phyloP scores from a whole-genome alignment of 108 stramenopile genomes.

The Stephanodiscus minutulus region DNA sequence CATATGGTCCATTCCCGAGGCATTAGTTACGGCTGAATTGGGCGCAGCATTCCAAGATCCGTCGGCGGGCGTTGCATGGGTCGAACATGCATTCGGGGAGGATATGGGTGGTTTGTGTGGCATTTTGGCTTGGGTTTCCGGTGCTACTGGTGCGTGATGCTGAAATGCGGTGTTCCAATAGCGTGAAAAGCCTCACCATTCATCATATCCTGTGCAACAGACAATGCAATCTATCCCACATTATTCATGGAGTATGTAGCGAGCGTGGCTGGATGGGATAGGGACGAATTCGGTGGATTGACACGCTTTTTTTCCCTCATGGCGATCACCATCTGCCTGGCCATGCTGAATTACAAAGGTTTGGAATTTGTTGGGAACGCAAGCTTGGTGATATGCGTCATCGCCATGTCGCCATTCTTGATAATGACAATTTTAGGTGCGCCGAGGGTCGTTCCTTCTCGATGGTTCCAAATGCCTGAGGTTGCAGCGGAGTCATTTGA shows the following conservation, averaged over 20 bases:
- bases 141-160: slow-evolving; percentile 57
- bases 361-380: slow-evolving; percentile 85
- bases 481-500: slow-evolving; percentile 11
- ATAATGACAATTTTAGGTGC: slow-evolving; percentile 75
- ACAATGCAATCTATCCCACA: slow-evolving; percentile 43
- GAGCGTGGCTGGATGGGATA: slow-evolving; percentile 19
- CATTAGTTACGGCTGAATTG: slow-evolving; percentile 78
- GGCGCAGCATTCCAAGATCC: slow-evolving; percentile 65
- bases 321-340: slow-evolving; percentile 59
- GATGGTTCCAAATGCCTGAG: slow-evolving; percentile 83
- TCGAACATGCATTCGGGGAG: slow-evolving; percentile 75
- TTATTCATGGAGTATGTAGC: slow-evolving; percentile 37
- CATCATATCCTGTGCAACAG: slow-evolving; percentile 11
- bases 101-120: slow-evolving; percentile 84
- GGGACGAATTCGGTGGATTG: slow-evolving; percentile 18
- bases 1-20: slow-evolving; percentile 76
- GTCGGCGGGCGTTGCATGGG: slow-evolving; percentile 76
- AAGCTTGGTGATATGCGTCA: slow-evolving; percentile 74
- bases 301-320: slow-evolving; percentile 39
- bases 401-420: slow-evolving; percentile 41
- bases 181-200: neutral
- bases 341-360: slow-evolving; percentile 88
- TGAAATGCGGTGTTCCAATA: no score
- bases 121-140: slow-evolving; percentile 87
- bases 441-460: slow-evolving; percentile 67